Percentiles rank a stretch among this genome's conserved stretches.
Evolutionary conservation across 306 rosid species (phyloP).

Genomic region (Chamaecrista fasciculata): DNA sequence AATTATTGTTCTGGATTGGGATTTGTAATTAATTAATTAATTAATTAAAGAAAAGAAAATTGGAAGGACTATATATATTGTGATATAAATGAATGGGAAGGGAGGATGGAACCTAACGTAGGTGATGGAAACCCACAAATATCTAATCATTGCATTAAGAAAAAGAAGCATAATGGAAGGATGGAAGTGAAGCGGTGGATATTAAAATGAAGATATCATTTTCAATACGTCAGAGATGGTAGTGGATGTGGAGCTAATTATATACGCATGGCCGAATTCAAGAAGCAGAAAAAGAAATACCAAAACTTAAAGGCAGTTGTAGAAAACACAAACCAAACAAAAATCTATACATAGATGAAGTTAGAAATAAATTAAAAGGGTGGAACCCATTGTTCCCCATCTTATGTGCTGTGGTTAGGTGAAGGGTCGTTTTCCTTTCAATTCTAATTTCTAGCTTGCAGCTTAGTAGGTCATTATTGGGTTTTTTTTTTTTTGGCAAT

Average conservation of each 20-base stretch:
- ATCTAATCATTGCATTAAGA: constrained; percentile 24
- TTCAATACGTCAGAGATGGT: constrained; percentile 21
- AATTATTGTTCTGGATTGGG: background rate
- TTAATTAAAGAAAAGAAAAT: too few relatives aligned
- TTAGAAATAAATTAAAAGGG: constrained; percentile 21
- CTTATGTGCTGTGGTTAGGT: constrained; percentile 45
- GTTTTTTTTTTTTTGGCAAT: background rate
- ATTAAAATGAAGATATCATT: constrained; percentile 27
- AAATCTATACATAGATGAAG: background rate
- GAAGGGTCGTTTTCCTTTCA: constrained; percentile 37
- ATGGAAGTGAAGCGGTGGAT: constrained; percentile 30
- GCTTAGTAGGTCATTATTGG: constrained; percentile 32
- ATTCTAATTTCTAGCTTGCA: background rate
- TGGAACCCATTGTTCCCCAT: constrained; percentile 48
- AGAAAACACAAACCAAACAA: background rate
- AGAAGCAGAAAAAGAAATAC: constrained; percentile 8
- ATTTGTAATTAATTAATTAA: too few relatives aligned
- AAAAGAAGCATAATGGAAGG: constrained; percentile 20
- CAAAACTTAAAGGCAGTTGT: background rate
- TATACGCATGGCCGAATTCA: constrained; percentile 11
- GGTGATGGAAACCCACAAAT: background rate
- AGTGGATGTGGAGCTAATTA: constrained; percentile 35
- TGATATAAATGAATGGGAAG: too few relatives aligned
- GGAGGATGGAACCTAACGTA: background rate
- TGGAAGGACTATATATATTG: too few relatives aligned